Evolutionary conservation across 164 flowering plant genomes (phyloP).

Genomic region (Nymphaea colorata): DNA sequence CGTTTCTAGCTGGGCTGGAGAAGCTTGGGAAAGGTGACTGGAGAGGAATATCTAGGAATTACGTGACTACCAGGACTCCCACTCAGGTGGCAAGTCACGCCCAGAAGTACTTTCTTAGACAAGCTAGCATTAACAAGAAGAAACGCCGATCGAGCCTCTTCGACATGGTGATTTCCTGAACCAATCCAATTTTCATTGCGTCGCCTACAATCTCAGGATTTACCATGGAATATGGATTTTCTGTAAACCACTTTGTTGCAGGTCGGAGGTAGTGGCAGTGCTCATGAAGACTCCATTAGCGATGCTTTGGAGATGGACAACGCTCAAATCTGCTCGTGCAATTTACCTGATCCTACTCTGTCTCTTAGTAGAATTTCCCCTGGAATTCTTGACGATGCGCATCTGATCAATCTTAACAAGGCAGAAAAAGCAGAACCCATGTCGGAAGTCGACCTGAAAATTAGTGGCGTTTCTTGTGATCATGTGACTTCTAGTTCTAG

Average conservation of each 20-base stretch:
- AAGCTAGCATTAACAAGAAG: constrained; percentile 40
- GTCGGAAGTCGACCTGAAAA: neutral
- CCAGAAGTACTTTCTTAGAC: constrained; percentile 79
- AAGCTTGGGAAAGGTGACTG: constrained; percentile 85
- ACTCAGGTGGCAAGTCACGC: constrained; percentile 97
- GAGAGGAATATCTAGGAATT: constrained; percentile 82
- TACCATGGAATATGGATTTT: neutral
- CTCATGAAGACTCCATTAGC: neutral
- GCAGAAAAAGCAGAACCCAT: neutral
- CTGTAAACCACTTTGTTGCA: neutral
- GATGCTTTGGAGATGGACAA: neutral
- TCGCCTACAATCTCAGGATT: neutral
- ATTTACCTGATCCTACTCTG: neutral
- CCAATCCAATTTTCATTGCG: neutral
- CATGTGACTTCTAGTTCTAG: neutral
- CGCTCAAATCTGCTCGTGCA: neutral
- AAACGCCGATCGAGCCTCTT: constrained; percentile 83
- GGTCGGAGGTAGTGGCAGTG: neutral
- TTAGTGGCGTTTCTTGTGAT: neutral
- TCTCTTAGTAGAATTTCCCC: neutral
- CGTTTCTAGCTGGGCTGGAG: constrained; percentile 61
- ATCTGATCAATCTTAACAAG: neutral
- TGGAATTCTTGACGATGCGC: neutral
- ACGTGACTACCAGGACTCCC: constrained; percentile 69
- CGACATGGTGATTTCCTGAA: constrained; percentile 41